A percentile compares a stretch with the other conserved stretches of the same genome.
These are phyloP conservation scores for Ramalina peruviana DNA, from an alignment of 495 filamentous ascomycete genomes.

Conservation along the genomic window DNA sequence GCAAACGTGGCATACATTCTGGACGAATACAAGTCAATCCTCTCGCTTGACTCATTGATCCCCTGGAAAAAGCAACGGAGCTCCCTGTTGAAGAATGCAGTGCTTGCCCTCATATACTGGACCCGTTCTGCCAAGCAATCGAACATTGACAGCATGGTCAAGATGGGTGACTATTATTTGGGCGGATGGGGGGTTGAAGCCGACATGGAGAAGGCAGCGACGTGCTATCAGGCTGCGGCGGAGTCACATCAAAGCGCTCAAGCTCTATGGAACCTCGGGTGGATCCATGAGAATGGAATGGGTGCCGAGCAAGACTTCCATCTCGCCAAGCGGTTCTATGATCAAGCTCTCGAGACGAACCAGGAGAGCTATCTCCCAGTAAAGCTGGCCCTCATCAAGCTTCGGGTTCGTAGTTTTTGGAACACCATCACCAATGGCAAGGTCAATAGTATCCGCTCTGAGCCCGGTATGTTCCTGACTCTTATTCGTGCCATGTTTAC, in stretches of 20 bases:
- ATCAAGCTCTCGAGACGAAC: slow-evolving; percentile 81
- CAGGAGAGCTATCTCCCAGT: slow-evolving; percentile 92
- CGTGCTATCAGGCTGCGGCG: slow-evolving; percentile 82
- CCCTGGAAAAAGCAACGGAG: slow-evolving; percentile 32
- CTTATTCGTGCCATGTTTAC: not conserved
- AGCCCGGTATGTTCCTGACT: slow-evolving; percentile 48
- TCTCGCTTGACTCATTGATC: slow-evolving; percentile 34
- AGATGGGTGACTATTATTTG: slow-evolving; percentile 97
- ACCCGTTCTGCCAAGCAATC: slow-evolving; percentile 86
- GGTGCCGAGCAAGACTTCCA: slow-evolving; percentile 93
- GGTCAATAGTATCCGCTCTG: slow-evolving; percentile 80
- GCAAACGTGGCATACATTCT: slow-evolving; percentile 88
- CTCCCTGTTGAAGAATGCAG: slow-evolving; percentile 50
- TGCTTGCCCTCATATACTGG: slow-evolving; percentile 85
- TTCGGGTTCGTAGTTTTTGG: slow-evolving; percentile 77
- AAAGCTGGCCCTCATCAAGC: slow-evolving; percentile 71
- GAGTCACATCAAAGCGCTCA: slow-evolving; percentile 85
- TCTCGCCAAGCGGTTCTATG: slow-evolving; percentile 91
- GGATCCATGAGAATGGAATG: slow-evolving; percentile 98
- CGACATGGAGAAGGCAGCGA: slow-evolving; percentile 78
- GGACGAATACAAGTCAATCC: slow-evolving; percentile 60
- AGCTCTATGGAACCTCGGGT: slow-evolving; percentile 92
- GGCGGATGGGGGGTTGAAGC: slow-evolving; percentile 56
- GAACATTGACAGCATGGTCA: slow-evolving; percentile 88
- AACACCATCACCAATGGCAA: slow-evolving; percentile 81